These are phyloP conservation scores for Tulasnella sp. DNA, from an alignment of 768 basidiomycete species.

Conservation along the genomic window DNA sequence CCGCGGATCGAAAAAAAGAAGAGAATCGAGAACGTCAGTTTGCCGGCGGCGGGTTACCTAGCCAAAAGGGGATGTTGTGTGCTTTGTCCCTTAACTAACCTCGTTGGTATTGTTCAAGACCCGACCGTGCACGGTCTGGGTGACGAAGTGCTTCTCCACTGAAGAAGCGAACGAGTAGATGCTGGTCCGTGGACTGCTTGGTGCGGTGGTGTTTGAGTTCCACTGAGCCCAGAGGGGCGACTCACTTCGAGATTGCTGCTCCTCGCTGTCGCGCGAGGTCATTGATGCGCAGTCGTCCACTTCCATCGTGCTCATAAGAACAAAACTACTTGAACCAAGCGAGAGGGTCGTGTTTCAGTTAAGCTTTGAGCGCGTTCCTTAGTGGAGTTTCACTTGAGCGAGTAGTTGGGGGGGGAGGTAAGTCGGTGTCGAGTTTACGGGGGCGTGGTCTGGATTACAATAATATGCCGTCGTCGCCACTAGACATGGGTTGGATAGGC, in stretches of 20 bases:
- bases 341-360: not conserved
- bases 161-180: slow-evolving; percentile 19
- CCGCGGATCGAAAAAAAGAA: not conserved
- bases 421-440: not conserved
- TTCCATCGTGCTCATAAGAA: not conserved
- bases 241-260: not conserved
- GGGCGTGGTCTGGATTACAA: not conserved
- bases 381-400: not conserved
- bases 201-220: not conserved
- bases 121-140: slow-evolving; percentile 5
- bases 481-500: not conserved
- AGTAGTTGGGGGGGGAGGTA: not conserved
- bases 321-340: not conserved
- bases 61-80: not conserved
- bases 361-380: not conserved
- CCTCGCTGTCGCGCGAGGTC: not conserved
- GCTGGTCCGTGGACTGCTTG: not conserved
- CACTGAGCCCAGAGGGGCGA: slow-evolving; percentile 1
- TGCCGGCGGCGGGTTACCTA: not conserved
- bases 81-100: not conserved
- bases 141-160: not conserved
- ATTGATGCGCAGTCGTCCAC: not conserved
- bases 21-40: not conserved
- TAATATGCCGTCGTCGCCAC: not conserved
- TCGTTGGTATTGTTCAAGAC: slow-evolving; percentile 4